A percentile compares a stretch with the other conserved stretches of the same genome.
Evolutionary conservation across 1,139 yeast genomes (phyloP).

Genomic region (Sugiyamaella pinicola): DNA sequence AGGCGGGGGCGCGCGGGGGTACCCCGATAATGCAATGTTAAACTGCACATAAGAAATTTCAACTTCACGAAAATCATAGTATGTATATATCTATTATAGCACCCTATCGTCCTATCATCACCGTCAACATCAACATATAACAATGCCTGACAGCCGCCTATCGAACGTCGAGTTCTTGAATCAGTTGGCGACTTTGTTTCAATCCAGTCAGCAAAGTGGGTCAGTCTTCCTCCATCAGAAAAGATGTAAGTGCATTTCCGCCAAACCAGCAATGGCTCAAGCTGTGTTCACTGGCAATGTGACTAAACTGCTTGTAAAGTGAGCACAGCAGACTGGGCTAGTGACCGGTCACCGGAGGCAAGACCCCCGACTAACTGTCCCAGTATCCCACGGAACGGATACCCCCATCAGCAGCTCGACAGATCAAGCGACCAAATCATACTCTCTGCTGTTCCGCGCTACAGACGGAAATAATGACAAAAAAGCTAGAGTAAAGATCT

Average conservation of each 20-base stretch:
- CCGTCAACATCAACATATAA: neutral
- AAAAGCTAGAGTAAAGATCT: slow-evolving; percentile 52
- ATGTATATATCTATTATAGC: neutral
- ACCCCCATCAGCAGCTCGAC: neutral
- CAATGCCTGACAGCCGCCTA: slow-evolving; percentile 10
- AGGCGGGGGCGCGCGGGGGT: neutral
- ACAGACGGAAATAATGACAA: slow-evolving; percentile 60
- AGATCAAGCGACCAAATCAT: slow-evolving; percentile 15
- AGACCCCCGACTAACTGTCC: neutral
- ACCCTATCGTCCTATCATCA: neutral
- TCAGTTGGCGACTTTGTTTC: slow-evolving; percentile 36
- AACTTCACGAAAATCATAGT: neutral
- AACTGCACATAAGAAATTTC: neutral
- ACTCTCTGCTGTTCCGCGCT: slow-evolving; percentile 41
- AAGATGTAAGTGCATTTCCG: slow-evolving; percentile 39
- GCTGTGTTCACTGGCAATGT: neutral
- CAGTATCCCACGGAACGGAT: slow-evolving; percentile 16
- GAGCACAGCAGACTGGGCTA: too few species aligned
- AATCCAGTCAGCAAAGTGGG: slow-evolving; percentile 46
- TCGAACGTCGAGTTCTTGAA: slow-evolving; percentile 35
- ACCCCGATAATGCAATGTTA: slow-evolving; percentile 7
- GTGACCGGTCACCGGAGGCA: too few species aligned
- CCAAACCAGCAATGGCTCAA: too few species aligned
- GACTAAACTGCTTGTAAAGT: too few species aligned
- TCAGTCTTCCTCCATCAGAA: slow-evolving; percentile 39